These are phyloP conservation scores for Dimocarpus longan DNA, from an alignment of 345 rosid genomes.

Conservation along the genomic window DNA sequence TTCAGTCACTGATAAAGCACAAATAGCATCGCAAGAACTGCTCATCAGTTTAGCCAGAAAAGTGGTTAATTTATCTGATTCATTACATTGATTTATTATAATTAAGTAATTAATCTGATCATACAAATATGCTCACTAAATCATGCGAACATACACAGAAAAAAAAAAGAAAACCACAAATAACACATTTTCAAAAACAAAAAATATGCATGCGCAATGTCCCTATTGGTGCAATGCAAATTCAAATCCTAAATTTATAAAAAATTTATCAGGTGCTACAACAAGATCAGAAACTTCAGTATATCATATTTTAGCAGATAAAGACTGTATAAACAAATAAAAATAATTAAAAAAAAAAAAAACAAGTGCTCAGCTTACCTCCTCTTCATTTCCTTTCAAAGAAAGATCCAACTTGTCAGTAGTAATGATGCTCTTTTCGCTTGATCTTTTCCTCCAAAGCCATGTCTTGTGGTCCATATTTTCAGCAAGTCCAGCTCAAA, in stretches of 20 bases:
- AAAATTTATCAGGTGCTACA: not conserved
- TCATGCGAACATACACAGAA: not conserved
- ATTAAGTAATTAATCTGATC: not conserved
- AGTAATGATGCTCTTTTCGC: constrained; percentile 51
- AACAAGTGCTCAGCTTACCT: constrained; percentile 49
- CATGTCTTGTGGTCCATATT: constrained; percentile 77
- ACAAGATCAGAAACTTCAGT: constrained; percentile 1
- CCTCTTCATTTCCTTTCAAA: constrained; percentile 46
- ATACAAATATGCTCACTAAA: not conserved
- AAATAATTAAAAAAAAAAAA: not conserved
- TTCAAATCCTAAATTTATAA: not conserved
- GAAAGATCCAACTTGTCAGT: constrained; percentile 39
- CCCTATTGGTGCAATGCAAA: not conserved
- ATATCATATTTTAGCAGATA: not conserved
- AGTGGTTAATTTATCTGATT: not conserved
- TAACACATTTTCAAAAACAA: not conserved
- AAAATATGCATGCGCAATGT: not conserved
- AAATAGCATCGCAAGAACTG: not conserved
- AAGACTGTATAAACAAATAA: not conserved
- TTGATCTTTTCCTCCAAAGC: constrained; percentile 86
- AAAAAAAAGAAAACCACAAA: not conserved
- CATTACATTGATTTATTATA: not conserved
- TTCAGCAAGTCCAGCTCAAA: constrained; percentile 19
- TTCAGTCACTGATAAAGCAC: not conserved
- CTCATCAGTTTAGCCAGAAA: not conserved